Evolutionary conservation across 208 protist species (phyloP).

Genomic region (Zelonia costaricensis): DNA sequence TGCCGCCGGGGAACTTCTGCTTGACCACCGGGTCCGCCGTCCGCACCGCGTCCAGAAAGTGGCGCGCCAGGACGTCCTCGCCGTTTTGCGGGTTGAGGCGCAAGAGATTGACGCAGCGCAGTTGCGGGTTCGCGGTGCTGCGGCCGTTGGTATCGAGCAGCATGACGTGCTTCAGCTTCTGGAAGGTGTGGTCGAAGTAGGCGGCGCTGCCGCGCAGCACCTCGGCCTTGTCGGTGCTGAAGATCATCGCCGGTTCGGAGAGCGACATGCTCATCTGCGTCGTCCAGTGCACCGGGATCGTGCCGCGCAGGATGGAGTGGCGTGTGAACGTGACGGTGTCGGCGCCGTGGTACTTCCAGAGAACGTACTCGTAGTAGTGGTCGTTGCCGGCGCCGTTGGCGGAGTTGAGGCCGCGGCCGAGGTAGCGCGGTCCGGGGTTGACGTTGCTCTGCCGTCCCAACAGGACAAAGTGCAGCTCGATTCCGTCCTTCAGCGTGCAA

Average conservation of each 20-base stretch:
- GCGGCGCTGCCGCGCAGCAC: constrained; percentile 52
- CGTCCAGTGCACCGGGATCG: constrained; percentile 85
- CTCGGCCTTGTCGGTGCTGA: constrained; percentile 66
- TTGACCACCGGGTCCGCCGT: constrained; percentile 38
- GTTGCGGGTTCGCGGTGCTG: constrained; percentile 27
- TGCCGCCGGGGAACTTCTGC: constrained; percentile 32
- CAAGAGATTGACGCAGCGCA: constrained; percentile 87
- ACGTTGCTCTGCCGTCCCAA: constrained; percentile 75
- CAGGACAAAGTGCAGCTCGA: constrained; percentile 62
- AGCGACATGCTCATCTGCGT: constrained; percentile 71
- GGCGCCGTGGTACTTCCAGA: constrained; percentile 59
- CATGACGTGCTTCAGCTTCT: constrained; percentile 53
- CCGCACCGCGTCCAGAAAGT: constrained; percentile 72
- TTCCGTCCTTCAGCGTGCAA: constrained; percentile 38
- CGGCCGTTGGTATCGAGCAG: constrained; percentile 45
- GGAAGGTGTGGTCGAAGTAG: constrained; percentile 74
- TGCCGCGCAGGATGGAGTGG: constrained; percentile 78
- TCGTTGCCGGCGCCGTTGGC: constrained; percentile 83
- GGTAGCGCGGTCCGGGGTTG: constrained; percentile 84
- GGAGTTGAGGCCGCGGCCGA: constrained; percentile 79
- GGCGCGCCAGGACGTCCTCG: constrained; percentile 62
- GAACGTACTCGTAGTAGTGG: constrained; percentile 84
- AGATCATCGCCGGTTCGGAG: constrained; percentile 80
- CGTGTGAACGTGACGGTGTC: constrained; percentile 59
- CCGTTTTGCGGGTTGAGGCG: constrained; percentile 62